Conservation (phyloP, 495 filamentous ascomycete genomes). For the Glonium stellatum region DNA sequence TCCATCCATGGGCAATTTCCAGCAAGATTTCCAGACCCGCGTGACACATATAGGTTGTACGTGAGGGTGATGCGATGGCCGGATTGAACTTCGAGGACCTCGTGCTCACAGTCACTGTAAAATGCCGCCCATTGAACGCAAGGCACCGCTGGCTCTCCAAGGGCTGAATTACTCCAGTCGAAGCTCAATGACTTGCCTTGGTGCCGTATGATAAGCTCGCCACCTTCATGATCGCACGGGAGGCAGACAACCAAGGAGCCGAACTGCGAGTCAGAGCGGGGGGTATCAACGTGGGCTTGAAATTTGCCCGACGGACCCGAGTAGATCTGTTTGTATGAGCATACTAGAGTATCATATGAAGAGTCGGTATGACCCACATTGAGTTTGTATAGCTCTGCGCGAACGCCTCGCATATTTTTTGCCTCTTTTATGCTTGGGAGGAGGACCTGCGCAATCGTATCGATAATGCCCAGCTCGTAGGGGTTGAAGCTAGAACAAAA, state of each 20-base stretch:
- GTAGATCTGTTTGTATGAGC: slow-evolving; percentile 37
- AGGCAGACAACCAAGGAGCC: slow-evolving; percentile 52
- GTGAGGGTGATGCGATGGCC: slow-evolving; percentile 53
- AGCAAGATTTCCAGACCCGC: slow-evolving; percentile 16
- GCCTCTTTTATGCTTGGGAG: slow-evolving; percentile 36
- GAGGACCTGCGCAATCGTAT: slow-evolving; percentile 43
- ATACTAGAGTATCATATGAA: not conserved
- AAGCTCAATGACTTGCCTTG: slow-evolving; percentile 33
- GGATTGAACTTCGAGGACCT: slow-evolving; percentile 46
- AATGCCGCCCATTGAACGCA: slow-evolving; percentile 54
- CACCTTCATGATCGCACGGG: slow-evolving; percentile 42
- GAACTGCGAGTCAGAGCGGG: slow-evolving; percentile 43
- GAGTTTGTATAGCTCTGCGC: slow-evolving; percentile 50
- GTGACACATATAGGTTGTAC: slow-evolving; percentile 48
- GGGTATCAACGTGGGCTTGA: slow-evolving; percentile 51
- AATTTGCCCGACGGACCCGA: slow-evolving; percentile 48
- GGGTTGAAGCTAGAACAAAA: slow-evolving; percentile 49
- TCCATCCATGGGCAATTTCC: not conserved
- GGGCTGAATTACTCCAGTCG: slow-evolving; percentile 37
- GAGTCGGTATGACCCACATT: slow-evolving; percentile 39
- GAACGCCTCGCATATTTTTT: not conserved
- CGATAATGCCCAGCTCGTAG: slow-evolving; percentile 46
- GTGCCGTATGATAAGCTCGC: slow-evolving; percentile 36
- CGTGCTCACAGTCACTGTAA: slow-evolving; percentile 56
- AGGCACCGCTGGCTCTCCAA: not conserved